phyloP scores from a whole-genome alignment of 441 rosid species.

The Hura crepitans region DNA sequence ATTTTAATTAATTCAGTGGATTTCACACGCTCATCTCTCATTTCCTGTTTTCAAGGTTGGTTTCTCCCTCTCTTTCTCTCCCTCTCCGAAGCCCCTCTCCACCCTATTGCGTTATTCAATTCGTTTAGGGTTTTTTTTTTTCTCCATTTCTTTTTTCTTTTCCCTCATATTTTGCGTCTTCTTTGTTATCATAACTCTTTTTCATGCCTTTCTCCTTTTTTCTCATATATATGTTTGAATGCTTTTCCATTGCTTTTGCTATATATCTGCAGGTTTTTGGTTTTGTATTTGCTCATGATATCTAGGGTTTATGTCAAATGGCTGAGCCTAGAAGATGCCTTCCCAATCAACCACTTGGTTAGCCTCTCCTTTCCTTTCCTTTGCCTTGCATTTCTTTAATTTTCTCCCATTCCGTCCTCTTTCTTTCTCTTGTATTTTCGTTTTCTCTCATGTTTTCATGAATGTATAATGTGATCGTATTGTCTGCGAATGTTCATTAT shows the following conservation, averaged over 20 bases:
- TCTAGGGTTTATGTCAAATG: constrained; percentile 30
- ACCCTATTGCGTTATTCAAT: too few species aligned
- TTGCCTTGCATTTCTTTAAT: background rate
- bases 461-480: background rate
- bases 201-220: background rate
- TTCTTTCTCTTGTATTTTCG: too few species aligned
- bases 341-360: constrained; percentile 36
- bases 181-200: too few species aligned
- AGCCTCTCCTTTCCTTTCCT: background rate
- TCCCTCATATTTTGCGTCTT: background rate
- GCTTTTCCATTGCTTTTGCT: background rate
- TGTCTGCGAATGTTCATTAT: background rate
- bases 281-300: constrained; percentile 2
- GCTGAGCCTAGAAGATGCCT: constrained; percentile 41
- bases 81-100: background rate
- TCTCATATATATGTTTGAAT: too few species aligned
- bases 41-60: background rate
- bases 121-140: background rate
- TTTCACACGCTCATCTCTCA: constrained; percentile 21
- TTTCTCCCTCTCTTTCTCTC: background rate
- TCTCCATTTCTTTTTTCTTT: background rate
- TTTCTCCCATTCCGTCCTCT: background rate
- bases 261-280: background rate
- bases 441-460: background rate
- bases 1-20: constrained; percentile 10